Percentiles rank a stretch among this genome's conserved stretches.
phyloP scores from a whole-genome alignment of 345 rosid genomes.

The Hibiscus syriacus region DNA sequence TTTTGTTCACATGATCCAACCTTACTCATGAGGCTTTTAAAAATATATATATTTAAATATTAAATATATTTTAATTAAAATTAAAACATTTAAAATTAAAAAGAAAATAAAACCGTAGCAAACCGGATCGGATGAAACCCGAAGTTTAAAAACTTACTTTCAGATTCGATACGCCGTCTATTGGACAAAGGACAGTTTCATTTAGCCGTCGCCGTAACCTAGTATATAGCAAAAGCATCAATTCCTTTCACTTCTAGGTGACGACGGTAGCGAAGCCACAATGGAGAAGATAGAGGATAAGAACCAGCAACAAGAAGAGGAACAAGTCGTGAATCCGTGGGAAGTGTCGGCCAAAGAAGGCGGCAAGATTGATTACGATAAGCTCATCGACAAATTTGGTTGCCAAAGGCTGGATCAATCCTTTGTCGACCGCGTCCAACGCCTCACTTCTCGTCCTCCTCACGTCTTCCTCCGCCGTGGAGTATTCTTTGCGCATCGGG shows the following conservation, averaged over 20 bases:
- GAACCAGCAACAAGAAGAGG: conserved; percentile 16
- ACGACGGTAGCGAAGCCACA: background rate
- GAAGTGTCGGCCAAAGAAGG: conserved; percentile 66
- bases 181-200: background rate
- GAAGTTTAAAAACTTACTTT: background rate
- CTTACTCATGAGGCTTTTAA: too few species aligned
- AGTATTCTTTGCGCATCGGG: conserved; percentile 89
- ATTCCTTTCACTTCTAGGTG: background rate
- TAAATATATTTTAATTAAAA: too few species aligned
- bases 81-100: too few species aligned
- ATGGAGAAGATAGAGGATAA: conserved; percentile 28
- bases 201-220: background rate
- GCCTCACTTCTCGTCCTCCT: conserved; percentile 64
- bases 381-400: conserved; percentile 80
- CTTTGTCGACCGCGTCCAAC: conserved; percentile 57
- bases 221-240: background rate
- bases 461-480: conserved; percentile 88
- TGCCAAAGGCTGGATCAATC: conserved; percentile 68
- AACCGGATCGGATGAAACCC: background rate
- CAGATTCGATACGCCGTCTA: background rate
- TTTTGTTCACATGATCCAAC: too few species aligned
- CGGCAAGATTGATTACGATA: conserved; percentile 81
- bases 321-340: conserved; percentile 90
- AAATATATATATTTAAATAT: too few species aligned
- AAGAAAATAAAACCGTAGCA: background rate